These are phyloP conservation scores for Nemophila menziesii DNA, from an alignment of 257 asterid genomes.

Conservation along the genomic window DNA sequence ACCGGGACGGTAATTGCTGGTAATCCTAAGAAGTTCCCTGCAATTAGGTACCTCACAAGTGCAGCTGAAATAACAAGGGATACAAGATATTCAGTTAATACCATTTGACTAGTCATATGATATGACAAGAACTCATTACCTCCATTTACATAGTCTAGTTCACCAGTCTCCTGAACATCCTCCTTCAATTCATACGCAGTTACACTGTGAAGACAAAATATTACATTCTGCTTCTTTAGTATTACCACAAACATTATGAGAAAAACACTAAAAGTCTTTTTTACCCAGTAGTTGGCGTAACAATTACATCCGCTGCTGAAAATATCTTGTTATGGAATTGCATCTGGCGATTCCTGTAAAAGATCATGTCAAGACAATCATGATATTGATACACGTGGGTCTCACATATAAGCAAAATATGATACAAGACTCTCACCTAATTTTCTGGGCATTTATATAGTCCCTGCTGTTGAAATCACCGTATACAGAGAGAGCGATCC, in stretches of 20 bases:
- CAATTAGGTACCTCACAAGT: constrained; percentile 65
- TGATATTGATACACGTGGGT: background rate
- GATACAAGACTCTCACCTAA: constrained; percentile 26
- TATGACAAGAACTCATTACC: constrained; percentile 27
- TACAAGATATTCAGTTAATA: background rate
- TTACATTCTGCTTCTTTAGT: too few relatives aligned
- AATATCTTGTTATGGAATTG: constrained; percentile 60
- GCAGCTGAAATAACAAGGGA: constrained; percentile 46
- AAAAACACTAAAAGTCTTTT: too few relatives aligned
- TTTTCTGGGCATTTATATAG: constrained; percentile 73
- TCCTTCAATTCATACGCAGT: constrained; percentile 63
- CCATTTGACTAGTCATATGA: background rate
- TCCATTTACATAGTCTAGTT: constrained; percentile 89
- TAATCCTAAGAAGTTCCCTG: constrained; percentile 86
- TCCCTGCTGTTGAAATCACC: constrained; percentile 69
- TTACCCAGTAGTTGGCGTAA: constrained; percentile 89
- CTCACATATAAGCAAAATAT: background rate
- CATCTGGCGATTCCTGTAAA: constrained; percentile 53
- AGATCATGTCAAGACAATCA: background rate
- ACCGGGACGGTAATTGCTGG: constrained; percentile 89
- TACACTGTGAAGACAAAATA: constrained; percentile 46
- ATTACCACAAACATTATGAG: too few relatives aligned
- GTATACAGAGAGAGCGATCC: constrained; percentile 64
- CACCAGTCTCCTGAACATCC: constrained; percentile 60
- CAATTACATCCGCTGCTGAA: constrained; percentile 64